Base-by-base conservation (phyloP, 805 yeast species). In the Saccharomycopsis sp. region DNA sequence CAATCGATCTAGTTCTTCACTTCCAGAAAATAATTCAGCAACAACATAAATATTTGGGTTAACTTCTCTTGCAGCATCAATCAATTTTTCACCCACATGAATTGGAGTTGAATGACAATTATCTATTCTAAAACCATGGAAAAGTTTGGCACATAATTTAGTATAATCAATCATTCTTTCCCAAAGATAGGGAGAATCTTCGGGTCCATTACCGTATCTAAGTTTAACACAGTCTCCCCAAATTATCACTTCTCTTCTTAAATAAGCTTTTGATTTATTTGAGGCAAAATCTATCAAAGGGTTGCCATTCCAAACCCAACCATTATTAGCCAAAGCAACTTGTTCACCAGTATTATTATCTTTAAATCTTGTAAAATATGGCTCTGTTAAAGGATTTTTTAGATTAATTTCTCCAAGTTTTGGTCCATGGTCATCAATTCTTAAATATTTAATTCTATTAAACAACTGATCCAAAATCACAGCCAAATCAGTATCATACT, bases 221-320 rank as follows among this genome's bases (percentile, higher is more conserved):
- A 89, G 65, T 57, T 89, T 89, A 41, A 89, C 88, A 66, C 98
- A 89, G 56, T 89, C 98, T 2, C 95, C 92, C 98, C 98, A 89
- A 20, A 89, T 84, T 50, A 89, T 87, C 10, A 89, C 95, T 58
- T 89, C 96, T 55, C 98, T 73, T 39, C 94, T 69, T 37, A 89
- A 61, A 55, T 92, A 89, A 3, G 94, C 88, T 53, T 74, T 80
- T 4, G 94, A 76, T 40, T 76, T 51, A 21, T 69, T 59, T 0
- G 95, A 81, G 0, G 97, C 98, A 69, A 89, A 89, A 61, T 89
- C 97, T 2, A 85, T 80, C 42, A 88, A 61, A 2, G 97, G 96
- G 50, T 89, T 79, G 9, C 95, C 96, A 39, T 85, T 88, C 98
- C 98, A 89, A 42, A 92, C 86, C 96, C 97, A 89, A 35, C 98